Percentiles rank a stretch among this genome's conserved stretches.
phyloP scores from a whole-genome alignment of 495 filamentous ascomycete species.

The Pyrenula massariospora region DNA sequence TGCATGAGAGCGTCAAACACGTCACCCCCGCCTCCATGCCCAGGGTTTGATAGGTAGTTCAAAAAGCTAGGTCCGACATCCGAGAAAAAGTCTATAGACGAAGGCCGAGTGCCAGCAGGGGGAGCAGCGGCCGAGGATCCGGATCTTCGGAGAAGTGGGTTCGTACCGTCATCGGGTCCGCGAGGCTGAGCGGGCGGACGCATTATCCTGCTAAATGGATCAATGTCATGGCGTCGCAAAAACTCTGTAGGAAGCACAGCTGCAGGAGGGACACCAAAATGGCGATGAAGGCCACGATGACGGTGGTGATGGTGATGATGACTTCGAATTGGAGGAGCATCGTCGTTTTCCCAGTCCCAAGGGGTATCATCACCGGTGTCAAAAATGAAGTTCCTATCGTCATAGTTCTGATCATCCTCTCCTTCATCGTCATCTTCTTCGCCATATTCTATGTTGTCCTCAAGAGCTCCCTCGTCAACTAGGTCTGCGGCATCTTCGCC shows the following conservation, averaged over 20 bases:
- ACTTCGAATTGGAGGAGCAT: constrained; percentile 30
- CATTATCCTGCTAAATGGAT: neutral
- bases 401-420: constrained; percentile 60
- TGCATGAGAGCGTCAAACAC: constrained; percentile 3
- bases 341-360: constrained; percentile 42
- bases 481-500: constrained; percentile 1
- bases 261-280: neutral
- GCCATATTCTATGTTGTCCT: constrained; percentile 15
- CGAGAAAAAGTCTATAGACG: neutral
- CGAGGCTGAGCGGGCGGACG: constrained; percentile 27
- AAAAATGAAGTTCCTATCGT: constrained; percentile 46
- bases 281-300: constrained; percentile 21
- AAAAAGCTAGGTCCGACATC: neutral
- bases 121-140: constrained; percentile 8
- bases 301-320: constrained; percentile 35
- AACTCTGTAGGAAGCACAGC: neutral
- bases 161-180: constrained; percentile 62
- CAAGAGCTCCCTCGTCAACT: neutral
- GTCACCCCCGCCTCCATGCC: neutral
- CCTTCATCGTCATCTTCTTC: constrained; percentile 50
- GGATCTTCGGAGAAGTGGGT: constrained; percentile 55
- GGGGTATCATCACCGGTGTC: constrained; percentile 18
- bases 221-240: neutral
- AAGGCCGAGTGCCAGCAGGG: neutral
- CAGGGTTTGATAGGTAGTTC: neutral